Evolutionary conservation across 2,329 filamentous ascomycete genomes (phyloP).

Genomic region (Colletotrichum tanaceti): DNA sequence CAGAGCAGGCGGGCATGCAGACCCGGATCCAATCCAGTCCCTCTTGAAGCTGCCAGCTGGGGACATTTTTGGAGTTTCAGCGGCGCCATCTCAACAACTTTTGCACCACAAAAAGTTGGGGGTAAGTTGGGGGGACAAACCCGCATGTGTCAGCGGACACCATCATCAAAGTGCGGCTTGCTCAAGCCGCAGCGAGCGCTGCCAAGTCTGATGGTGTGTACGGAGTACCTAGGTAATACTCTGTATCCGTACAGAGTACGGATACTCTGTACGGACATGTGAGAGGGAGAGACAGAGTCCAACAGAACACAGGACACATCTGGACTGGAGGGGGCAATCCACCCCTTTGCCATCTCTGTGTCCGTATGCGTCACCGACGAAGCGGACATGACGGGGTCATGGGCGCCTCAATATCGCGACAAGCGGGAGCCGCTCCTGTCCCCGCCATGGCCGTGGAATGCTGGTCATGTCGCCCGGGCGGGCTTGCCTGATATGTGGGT

Average conservation of each 20-base stretch:
- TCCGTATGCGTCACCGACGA: conserved; percentile 5
- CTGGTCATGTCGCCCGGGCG: conserved; percentile 23
- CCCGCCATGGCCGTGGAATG: conserved; percentile 20
- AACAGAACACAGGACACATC: conserved; percentile 12
- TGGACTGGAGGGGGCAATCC: conserved; percentile 26
- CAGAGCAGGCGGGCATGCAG: conserved; percentile 6
- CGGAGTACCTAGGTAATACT: too few relatives aligned
- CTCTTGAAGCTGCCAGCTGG: conserved; percentile 22
- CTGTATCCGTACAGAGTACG: too few relatives aligned
- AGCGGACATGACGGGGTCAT: conserved; percentile 11
- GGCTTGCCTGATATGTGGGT: conserved; percentile 20
- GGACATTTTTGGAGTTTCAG: conserved; percentile 32
- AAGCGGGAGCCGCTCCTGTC: conserved; percentile 4
- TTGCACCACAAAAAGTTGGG: background rate
- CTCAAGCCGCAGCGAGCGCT: background rate
- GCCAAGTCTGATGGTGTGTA: conserved; percentile 17
- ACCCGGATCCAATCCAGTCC: background rate
- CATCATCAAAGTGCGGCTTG: background rate
- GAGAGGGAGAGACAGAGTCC: background rate
- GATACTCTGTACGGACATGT: too few relatives aligned
- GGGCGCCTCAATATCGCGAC: conserved; percentile 8
- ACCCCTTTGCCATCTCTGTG: conserved; percentile 7
- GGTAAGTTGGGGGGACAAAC: conserved; percentile 9
- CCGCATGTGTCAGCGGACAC: conserved; percentile 1
- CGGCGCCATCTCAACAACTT: conserved; percentile 30